Conservation (phyloP, 352 stramenopile species). For the Blastocystis sp. region DNA sequence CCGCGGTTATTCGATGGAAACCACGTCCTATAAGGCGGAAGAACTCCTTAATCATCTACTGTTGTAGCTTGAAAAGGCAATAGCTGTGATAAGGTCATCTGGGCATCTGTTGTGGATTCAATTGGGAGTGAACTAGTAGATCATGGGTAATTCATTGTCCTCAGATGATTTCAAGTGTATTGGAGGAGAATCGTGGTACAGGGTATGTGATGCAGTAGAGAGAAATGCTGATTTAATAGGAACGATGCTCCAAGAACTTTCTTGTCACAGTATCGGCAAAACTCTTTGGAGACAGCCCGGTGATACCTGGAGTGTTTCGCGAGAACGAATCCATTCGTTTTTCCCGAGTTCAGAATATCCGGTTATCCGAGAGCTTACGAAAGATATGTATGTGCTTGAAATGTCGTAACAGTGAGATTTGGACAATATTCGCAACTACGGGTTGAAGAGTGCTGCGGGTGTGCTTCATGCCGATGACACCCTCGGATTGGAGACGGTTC, state of each 20-base stretch:
- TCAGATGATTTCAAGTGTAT: slow-evolving; percentile 57
- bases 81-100: neutral
- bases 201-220: neutral
- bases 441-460: slow-evolving; percentile 20
- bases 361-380: slow-evolving; percentile 40
- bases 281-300: slow-evolving; percentile 38
- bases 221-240: neutral
- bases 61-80: neutral
- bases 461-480: slow-evolving; percentile 47
- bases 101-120: neutral
- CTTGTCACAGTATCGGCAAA: slow-evolving; percentile 39
- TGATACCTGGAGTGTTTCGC: slow-evolving; percentile 22
- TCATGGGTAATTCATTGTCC: slow-evolving; percentile 53
- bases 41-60: neutral
- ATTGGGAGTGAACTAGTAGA: neutral
- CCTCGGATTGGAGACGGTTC: slow-evolving; percentile 49
- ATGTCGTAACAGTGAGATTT: neutral
- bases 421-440: slow-evolving; percentile 51
- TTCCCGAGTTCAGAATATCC: slow-evolving; percentile 53
- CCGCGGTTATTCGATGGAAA: no score
- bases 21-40: no score
- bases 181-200: slow-evolving; percentile 51
- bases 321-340: slow-evolving; percentile 56
- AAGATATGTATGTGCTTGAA: slow-evolving; percentile 22
- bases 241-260: slow-evolving; percentile 55